phyloP scores from a whole-genome alignment of 495 filamentous ascomycete genomes.

The Coniosporium apollinis region DNA sequence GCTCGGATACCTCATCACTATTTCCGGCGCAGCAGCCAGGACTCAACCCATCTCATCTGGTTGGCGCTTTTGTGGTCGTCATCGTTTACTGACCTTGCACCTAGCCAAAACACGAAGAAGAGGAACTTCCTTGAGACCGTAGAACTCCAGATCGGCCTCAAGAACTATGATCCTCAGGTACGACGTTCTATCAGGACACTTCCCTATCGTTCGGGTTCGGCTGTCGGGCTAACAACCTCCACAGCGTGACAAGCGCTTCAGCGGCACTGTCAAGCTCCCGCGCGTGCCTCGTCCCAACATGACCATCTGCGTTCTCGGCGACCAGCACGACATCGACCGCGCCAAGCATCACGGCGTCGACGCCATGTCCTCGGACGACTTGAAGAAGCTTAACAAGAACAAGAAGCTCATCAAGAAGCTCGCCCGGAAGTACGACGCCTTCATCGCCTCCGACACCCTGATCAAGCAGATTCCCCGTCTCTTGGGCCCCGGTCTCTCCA shows the following conservation, averaged over 20 bases:
- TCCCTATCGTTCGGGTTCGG: too few species aligned
- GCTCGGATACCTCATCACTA: too few species aligned
- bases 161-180: conserved; percentile 99
- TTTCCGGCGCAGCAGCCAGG: too few species aligned
- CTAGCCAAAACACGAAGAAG: conserved; percentile 95
- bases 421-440: conserved; percentile 98
- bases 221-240: too few species aligned
- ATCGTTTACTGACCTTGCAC: too few species aligned
- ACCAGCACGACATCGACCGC: conserved; percentile 99
- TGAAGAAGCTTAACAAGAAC: conserved; percentile 99
- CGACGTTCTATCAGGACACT: too few species aligned
- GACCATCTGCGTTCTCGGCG: conserved; percentile 93
- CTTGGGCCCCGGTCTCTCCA: conserved; percentile 92
- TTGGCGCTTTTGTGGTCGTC: too few species aligned
- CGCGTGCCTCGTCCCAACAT: conserved; percentile 82
- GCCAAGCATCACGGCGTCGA: conserved; percentile 96
- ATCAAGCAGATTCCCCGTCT: conserved; percentile 99
- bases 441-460: conserved; percentile 84
- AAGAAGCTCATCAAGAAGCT: conserved; percentile 99
- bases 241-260: conserved; percentile 98
- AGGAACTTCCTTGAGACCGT: conserved; percentile 96
- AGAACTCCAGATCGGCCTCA: conserved; percentile 94
- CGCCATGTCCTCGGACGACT: conserved; percentile 91
- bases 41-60: too few species aligned
- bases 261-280: conserved; percentile 89